Percentiles rank a stretch among this genome's conserved stretches.
These are phyloP conservation scores for Termitomyces heimii DNA, from an alignment of 768 basidiomycete genomes.

Conservation along the genomic window DNA sequence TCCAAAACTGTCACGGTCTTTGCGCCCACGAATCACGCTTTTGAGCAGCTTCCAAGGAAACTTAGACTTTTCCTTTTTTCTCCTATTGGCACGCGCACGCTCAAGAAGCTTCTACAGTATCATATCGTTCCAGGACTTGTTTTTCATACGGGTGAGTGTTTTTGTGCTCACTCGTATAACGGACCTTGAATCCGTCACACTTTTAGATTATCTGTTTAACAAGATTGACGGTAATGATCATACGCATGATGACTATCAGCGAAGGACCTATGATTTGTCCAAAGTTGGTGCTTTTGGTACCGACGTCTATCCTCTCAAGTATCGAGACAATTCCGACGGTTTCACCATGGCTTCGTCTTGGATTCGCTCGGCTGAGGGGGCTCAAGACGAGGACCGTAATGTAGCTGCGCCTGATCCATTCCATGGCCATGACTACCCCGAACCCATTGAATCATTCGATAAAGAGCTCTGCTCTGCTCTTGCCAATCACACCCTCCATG, in stretches of 20 bases:
- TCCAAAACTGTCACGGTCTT: constrained; percentile 44
- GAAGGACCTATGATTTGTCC: not conserved
- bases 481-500: constrained; percentile 35
- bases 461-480: constrained; percentile 36
- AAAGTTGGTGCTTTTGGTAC: not conserved
- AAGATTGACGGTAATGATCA: constrained; percentile 8
- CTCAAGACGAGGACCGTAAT: not conserved
- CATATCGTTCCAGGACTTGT: constrained; percentile 47
- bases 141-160: constrained; percentile 41
- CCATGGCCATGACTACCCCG: constrained; percentile 2
- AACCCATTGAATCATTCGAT: constrained; percentile 28
- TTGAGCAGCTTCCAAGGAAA: constrained; percentile 40
- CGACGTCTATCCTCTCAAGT: not conserved
- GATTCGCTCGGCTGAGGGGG: not conserved
- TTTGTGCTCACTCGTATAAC: not conserved
- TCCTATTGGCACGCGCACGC: constrained; percentile 42
- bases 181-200: not conserved
- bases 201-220: constrained; percentile 25
- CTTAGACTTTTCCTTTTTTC: constrained; percentile 55
- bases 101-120: constrained; percentile 52
- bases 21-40: constrained; percentile 48
- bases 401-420: not conserved
- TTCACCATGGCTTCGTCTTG: not conserved
- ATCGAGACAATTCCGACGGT: not conserved
- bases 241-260: not conserved